A percentile compares a stretch with the other conserved stretches of the same genome.
phyloP scores from a whole-genome alignment of 306 rosid genomes.

The Corylus avellana region DNA sequence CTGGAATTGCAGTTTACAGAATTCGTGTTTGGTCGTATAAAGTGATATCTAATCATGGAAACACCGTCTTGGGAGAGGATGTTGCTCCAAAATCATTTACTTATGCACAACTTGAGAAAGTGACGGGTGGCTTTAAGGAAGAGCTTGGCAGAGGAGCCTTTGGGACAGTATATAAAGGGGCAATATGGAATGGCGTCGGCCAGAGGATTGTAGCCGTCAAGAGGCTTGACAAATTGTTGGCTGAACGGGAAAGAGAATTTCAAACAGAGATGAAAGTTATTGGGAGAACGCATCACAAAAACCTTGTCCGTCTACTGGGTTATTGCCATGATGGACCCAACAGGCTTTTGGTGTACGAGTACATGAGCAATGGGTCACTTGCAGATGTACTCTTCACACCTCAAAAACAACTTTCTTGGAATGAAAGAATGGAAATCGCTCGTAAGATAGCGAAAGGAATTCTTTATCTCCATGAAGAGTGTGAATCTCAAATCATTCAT shows the following conservation, averaged over 20 bases:
- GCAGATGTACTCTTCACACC: conserved; percentile 31
- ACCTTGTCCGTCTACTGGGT: conserved; percentile 31
- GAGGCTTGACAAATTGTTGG: conserved; percentile 9
- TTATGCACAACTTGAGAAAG: conserved; percentile 20
- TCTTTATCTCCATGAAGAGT: conserved; percentile 37
- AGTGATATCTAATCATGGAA: background rate
- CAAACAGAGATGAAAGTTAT: conserved; percentile 26
- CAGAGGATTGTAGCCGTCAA: conserved; percentile 28
- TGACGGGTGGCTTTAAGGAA: conserved; percentile 30
- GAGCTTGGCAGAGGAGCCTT: conserved; percentile 36
- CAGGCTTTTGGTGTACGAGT: conserved; percentile 34
- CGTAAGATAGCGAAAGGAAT: conserved; percentile 28
- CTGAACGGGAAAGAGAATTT: conserved; percentile 30
- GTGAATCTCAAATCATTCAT: conserved; percentile 31
- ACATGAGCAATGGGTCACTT: conserved; percentile 33
- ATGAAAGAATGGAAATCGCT: conserved; percentile 22
- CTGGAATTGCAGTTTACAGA: background rate
- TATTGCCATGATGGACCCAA: conserved; percentile 22
- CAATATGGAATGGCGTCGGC: background rate
- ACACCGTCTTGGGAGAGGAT: conserved; percentile 2
- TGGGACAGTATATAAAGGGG: conserved; percentile 31
- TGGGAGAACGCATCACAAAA: conserved; percentile 35
- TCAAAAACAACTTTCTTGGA: conserved; percentile 14
- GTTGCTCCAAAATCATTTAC: conserved; percentile 12
- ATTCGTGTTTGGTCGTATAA: background rate